Evolutionary conservation across 2,329 filamentous ascomycete species (phyloP), one percentile per base, ranked within the genome.

Genomic region (Beauveria sp.): DNA sequence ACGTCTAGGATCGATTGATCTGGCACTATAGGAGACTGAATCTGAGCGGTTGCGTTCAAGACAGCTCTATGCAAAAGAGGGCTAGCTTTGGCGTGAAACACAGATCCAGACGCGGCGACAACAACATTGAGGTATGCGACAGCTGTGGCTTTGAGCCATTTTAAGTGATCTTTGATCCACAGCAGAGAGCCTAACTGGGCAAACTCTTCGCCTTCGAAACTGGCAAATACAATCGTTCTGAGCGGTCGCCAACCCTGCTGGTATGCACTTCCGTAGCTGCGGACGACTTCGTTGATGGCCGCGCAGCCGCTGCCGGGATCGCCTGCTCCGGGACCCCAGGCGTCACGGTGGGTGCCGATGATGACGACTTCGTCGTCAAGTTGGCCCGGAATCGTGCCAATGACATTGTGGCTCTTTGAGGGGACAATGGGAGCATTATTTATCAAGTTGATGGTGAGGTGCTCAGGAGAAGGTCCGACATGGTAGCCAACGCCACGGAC

Each of bases 71-170:
- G 86, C 7, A 92, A 76, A 20, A 91, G 78, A 0, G 89, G 89
- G 2, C 87, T 87, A 0, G 86, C 84, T 0, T 79, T 74, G 18
- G 85, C 77, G 14, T 73, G 73, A 57, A 89, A 87, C 8, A 78
- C 65, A 0, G 81, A 80, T 0, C 90, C 90, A 1, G 74, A 71
- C 1, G 76, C 70, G 3, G 83, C 90, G 7, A 91, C 85, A 68
- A 95, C 91, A 30, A 95, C 85, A 68, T 96, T 96, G 58, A 96
- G 76, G 67, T 96, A 96, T 0, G 88, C 84, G 56, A 96, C 82
- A 8, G 88, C 85, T 0, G 86, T 84, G 18, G 84, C 80, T 0
- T 80, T 83, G 1, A 96, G 81, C 90, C 90, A 95, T 0, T 88
- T 85, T 1, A 91, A 72, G 63, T 90, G 87, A 62, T 96, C 90